A percentile compares a stretch with the other conserved stretches of the same genome.
Conservation (phyloP, 1,139 yeast genomes). For the Geotrichum restrictum region DNA sequence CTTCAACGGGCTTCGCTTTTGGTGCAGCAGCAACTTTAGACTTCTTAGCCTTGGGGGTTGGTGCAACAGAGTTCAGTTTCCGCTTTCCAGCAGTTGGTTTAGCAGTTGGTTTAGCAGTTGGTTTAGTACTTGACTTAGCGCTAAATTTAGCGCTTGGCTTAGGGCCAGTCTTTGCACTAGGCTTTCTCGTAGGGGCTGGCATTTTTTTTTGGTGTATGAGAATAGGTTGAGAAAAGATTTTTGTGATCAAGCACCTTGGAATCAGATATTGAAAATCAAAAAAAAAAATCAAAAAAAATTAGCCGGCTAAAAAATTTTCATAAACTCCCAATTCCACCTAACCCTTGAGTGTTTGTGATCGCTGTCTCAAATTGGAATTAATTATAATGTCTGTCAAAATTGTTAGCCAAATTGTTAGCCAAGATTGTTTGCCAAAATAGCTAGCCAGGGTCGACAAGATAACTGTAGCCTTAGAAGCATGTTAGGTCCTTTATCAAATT, state of each 20-base stretch:
- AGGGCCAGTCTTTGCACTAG: no score
- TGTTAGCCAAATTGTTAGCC: no score
- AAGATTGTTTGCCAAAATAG: no score
- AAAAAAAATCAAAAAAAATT: background rate
- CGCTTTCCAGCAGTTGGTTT: conserved; percentile 17
- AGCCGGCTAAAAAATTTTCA: background rate
- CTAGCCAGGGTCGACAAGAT: no score
- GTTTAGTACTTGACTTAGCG: conserved; percentile 1
- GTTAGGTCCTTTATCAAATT: no score
- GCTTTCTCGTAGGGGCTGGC: background rate
- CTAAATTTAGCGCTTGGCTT: no score
- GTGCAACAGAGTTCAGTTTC: conserved; percentile 19
- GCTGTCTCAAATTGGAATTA: background rate
- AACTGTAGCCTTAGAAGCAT: no score
- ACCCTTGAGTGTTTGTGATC: background rate
- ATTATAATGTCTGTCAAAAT: no score
- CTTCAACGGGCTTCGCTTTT: conserved; percentile 16
- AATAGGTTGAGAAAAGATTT: background rate
- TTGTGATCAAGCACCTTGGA: background rate
- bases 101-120: conserved; percentile 16
- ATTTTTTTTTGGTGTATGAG: background rate
- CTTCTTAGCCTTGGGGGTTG: conserved; percentile 20
- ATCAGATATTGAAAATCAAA: no score
- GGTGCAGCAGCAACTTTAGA: conserved; percentile 15
- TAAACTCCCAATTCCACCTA: conserved; percentile 17